Base-by-base conservation (phyloP, 805 yeast genomes). In the Candida suzukii region DNA sequence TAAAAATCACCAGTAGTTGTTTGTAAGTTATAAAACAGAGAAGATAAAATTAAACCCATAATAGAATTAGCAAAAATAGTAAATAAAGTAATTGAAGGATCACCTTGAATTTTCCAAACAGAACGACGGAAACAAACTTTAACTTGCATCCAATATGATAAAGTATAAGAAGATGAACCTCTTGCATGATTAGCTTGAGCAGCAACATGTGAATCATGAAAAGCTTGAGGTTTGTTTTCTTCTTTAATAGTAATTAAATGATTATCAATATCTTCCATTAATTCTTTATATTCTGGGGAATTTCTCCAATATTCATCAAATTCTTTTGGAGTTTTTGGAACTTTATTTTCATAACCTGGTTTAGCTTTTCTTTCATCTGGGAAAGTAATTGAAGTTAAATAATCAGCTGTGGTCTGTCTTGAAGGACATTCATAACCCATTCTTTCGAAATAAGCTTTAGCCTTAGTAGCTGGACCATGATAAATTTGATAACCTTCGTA, bases 31-130 rank as follows among this genome's bases (percentile, higher is more conserved):
- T 74, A 78, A 50, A 76, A 80, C 48, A 80, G 68, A 2, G 85
- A 78, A 26, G 80, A 67, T 35, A 75, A 56, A 30, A 80, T 59
- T 42, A 80, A 60, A 25, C 78, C 76, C 78, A 78, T 76, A 11
- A 66, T 50, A 12, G 70, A 57, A 47, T 78, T 71, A 38, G 76
- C 73, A 40, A 68, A 34, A 20, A 69, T 55, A 32, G 67, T 56
- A 45, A 67, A 64, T 22, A 73, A 14, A 21, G 71, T 58, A 40
- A 77, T 59, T 19, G 78, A 58, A 29, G 76, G 65, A 54, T 77
- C 75, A 44, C 76, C 77, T 47, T 58, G 64, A 18, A 66, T 60
- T 63, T 82, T 70, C 61, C 68, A 66, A 37, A 61, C 49, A 46
- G 76, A 74, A 58, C 84, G 67, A 3, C 51, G 51, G 41, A 70